Base-by-base conservation (phyloP, 2,329 filamentous ascomycete genomes). In the Colletotrichum euphorbiae region DNA sequence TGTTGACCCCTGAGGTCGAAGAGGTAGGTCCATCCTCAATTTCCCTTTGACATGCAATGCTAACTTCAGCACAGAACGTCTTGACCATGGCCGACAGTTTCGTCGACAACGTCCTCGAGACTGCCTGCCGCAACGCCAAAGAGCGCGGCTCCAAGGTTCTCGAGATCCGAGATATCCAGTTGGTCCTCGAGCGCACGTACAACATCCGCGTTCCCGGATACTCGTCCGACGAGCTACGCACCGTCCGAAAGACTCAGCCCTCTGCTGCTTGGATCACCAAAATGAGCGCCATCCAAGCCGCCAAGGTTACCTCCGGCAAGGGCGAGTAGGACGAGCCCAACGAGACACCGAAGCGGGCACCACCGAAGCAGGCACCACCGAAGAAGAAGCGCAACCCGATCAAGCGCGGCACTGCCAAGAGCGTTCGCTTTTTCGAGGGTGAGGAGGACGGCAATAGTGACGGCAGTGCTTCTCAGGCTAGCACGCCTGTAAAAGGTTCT, bases 191-290 rank as follows among this genome's bases (percentile, higher is more conserved):
- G 80, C 89, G 93, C 68, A 91, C 91, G 69, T 95, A 94, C 85
- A 96, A 96, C 79, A 95, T 96, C 75, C 91, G 93, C 63, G 94
- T 99, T 67, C 96, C 96, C 0, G 96, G 96, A 12, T 98, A 97
- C 80, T 93, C 93, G 0, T 93, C 94, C 3, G 96, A 99, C 76
- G 96, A 99, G 80, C 88, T 98, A 69, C 90, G 96, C 65, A 98
- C 94, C 0, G 95, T 98, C 33, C 91, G 94, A 78, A 98, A 98
- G 83, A 91, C 97, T 60, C 92, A 96, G 77, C 96, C 96, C 2
- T 90, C 93, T 19, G 84, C 91, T 15, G 92, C 90, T 21, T 99
- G 96, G 94, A 95, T 96, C 70, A 91, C 92, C 72, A 99, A 99
- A 85, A 97, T 99, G 91, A 95, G 94, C 75, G 95, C 96, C 24